Conservation (phyloP, 2,329 filamentous ascomycete species). For the Pyricularia sp. region DNA sequence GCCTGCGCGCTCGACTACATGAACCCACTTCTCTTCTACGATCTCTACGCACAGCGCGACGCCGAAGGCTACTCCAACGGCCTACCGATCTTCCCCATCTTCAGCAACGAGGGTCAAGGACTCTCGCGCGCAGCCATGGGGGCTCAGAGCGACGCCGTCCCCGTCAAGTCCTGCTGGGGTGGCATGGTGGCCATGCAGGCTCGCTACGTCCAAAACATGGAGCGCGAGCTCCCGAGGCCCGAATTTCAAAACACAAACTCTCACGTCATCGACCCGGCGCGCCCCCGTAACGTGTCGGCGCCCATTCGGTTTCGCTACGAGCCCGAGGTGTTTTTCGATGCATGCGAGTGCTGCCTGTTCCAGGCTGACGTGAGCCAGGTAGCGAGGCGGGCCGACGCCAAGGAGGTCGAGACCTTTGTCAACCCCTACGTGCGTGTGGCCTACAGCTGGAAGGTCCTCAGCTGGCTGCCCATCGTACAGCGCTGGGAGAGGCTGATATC, state of each 20-base stretch:
- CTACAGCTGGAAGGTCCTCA: slow-evolving; percentile 48
- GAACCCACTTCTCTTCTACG: slow-evolving; percentile 60
- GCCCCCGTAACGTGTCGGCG: slow-evolving; percentile 18
- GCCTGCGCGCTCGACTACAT: slow-evolving; percentile 65
- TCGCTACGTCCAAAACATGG: slow-evolving; percentile 41
- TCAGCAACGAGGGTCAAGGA: slow-evolving; percentile 41
- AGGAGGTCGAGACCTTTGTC: slow-evolving; percentile 36
- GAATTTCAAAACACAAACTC: slow-evolving; percentile 22
- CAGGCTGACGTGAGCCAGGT: slow-evolving; percentile 34
- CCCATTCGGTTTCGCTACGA: slow-evolving; percentile 49
- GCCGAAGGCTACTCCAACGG: slow-evolving; percentile 53
- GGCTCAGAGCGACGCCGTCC: slow-evolving; percentile 51
- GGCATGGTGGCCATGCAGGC: slow-evolving; percentile 64
- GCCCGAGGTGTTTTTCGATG: slow-evolving; percentile 50
- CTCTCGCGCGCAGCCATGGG: slow-evolving; percentile 54
- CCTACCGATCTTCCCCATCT: slow-evolving; percentile 60
- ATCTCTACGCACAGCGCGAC: slow-evolving; percentile 65
- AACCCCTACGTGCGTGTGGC: slow-evolving; percentile 68
- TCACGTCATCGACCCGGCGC: slow-evolving; percentile 25
- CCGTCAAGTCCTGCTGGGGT: slow-evolving; percentile 67
- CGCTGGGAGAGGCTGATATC: slow-evolving; percentile 58
- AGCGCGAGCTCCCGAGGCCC: slow-evolving; percentile 19
- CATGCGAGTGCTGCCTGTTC: slow-evolving; percentile 55
- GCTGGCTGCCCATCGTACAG: slow-evolving; percentile 48
- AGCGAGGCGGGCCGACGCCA: slow-evolving; percentile 19